A percentile compares a stretch with the other conserved stretches of the same genome.
These are phyloP conservation scores for Wallacemonas sp. DNA, from an alignment of 208 protist genomes.

Conservation along the genomic window DNA sequence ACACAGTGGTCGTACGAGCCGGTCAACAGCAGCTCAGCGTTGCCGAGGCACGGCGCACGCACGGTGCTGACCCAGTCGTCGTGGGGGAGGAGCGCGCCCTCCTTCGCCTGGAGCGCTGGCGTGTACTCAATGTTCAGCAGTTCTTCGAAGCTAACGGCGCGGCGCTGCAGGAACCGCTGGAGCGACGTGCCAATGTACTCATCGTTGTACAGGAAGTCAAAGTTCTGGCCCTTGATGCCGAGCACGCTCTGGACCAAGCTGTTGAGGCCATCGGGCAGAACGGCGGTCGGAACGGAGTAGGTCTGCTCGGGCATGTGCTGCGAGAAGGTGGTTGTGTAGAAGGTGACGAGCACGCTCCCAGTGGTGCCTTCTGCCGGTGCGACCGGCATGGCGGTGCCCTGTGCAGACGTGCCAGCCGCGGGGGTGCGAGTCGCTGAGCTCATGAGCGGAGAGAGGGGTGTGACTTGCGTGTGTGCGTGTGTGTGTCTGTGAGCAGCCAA, in stretches of 20 bases:
- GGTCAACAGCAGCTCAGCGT: constrained; percentile 65
- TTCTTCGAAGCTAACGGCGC: constrained; percentile 77
- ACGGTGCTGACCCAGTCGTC: constrained; percentile 90
- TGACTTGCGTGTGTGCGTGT: no score
- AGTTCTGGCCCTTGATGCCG: constrained; percentile 40
- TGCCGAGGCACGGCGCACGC: constrained; percentile 53
- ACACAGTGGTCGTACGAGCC: constrained; percentile 85
- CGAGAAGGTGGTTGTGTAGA: constrained; percentile 73
- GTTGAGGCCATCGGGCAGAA: constrained; percentile 68
- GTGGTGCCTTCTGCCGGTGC: constrained; percentile 11
- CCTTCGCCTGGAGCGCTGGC: constrained; percentile 72
- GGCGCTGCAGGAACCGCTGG: constrained; percentile 66
- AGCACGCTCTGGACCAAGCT: constrained; percentile 75
- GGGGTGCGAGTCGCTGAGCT: not conserved
- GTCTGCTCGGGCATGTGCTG: constrained; percentile 79
- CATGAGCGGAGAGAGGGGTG: not conserved
- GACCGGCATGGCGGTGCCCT: no score
- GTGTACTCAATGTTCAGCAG: constrained; percentile 88
- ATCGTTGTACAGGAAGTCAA: constrained; percentile 82
- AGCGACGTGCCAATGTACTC: constrained; percentile 82
- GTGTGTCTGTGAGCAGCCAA: not conserved
- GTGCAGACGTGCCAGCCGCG: not conserved
- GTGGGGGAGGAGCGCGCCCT: constrained; percentile 80
- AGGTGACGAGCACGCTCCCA: constrained; percentile 77
- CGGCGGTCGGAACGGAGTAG: constrained; percentile 68